These are phyloP conservation scores for Termitomyces sp. DNA, from an alignment of 768 basidiomycete genomes.

Conservation along the genomic window DNA sequence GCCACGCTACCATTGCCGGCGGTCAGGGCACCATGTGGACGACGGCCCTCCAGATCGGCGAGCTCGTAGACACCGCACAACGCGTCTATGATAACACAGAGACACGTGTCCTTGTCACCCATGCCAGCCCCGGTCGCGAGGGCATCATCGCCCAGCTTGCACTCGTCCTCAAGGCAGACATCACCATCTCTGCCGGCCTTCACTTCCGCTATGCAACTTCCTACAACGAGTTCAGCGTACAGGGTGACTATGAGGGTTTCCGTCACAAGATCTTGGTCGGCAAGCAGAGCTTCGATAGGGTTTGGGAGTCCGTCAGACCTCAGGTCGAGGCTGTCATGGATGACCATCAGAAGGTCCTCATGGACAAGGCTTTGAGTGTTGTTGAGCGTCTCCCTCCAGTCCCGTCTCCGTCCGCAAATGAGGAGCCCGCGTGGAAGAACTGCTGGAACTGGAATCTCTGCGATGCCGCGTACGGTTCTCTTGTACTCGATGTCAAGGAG, in stretches of 20 bases:
- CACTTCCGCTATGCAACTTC: conserved; percentile 97
- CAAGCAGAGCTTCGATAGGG: conserved; percentile 79
- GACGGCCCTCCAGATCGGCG: conserved; percentile 94
- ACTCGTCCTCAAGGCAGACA: conserved; percentile 87
- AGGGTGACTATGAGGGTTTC: conserved; percentile 84
- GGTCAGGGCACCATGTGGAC: conserved; percentile 99
- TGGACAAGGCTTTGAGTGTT: conserved; percentile 87
- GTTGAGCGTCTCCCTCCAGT: conserved; percentile 71
- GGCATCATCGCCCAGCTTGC: conserved; percentile 89
- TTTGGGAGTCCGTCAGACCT: conserved; percentile 91
- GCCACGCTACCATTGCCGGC: conserved; percentile 94
- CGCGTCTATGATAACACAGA: conserved; percentile 90
- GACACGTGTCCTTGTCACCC: conserved; percentile 89
- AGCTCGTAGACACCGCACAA: conserved; percentile 96
- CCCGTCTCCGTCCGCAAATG: conserved; percentile 47
- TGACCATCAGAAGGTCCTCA: conserved; percentile 78
- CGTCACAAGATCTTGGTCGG: conserved; percentile 72
- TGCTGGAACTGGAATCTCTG: conserved; percentile 99
- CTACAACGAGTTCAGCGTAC: conserved; percentile 96
- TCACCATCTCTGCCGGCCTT: conserved; percentile 89
- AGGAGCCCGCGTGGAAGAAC: conserved; percentile 97
- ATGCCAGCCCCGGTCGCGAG: conserved; percentile 89
- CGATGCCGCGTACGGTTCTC: conserved; percentile 88
- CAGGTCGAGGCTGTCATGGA: conserved; percentile 93
- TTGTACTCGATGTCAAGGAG: conserved; percentile 87